phyloP scores from a whole-genome alignment of 345 rosid genomes.

The Moricandia arvensis region DNA sequence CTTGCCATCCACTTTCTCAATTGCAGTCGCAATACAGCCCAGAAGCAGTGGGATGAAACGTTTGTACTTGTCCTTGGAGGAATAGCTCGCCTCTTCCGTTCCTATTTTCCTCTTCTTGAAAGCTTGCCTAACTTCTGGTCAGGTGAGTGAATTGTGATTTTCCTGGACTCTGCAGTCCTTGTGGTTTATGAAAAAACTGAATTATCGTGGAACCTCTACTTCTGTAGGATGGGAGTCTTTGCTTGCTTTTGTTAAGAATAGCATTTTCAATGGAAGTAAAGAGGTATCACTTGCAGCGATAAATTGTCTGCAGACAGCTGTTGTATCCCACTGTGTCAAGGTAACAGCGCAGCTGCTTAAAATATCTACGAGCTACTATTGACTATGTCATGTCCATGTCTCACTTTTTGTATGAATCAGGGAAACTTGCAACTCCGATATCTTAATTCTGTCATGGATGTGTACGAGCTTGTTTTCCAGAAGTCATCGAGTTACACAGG shows the following conservation, averaged over 20 bases:
- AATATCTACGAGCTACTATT: background rate
- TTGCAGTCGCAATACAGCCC: slow-evolving; percentile 94
- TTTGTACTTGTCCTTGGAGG: slow-evolving; percentile 94
- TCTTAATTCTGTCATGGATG: slow-evolving; percentile 76
- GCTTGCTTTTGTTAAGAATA: slow-evolving; percentile 69
- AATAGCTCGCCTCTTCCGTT: slow-evolving; percentile 85
- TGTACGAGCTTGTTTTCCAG: slow-evolving; percentile 75
- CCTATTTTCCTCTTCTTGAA: slow-evolving; percentile 85
- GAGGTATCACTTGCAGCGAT: slow-evolving; percentile 93
- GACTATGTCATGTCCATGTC: slow-evolving; percentile 3
- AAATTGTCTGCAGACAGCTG: slow-evolving; percentile 82
- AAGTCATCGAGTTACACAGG: slow-evolving; percentile 59
- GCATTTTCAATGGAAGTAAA: slow-evolving; percentile 82
- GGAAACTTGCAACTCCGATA: slow-evolving; percentile 63
- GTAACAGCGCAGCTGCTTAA: slow-evolving; percentile 40
- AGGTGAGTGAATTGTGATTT: slow-evolving; percentile 47
- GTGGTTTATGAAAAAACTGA: slow-evolving; percentile 7
- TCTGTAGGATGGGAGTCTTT: slow-evolving; percentile 89
- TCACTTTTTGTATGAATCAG: slow-evolving; percentile 13
- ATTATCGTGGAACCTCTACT: slow-evolving; percentile 10
- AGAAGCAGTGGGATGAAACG: slow-evolving; percentile 99
- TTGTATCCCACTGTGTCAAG: slow-evolving; percentile 75
- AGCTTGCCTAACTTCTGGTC: slow-evolving; percentile 80
- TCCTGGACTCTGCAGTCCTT: background rate
- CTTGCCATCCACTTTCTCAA: slow-evolving; percentile 24